Evolutionary conservation across 2,329 filamentous ascomycete species (phyloP), one percentile per base, ranked within the genome.

Genomic region (Huntiella abstrusa): DNA sequence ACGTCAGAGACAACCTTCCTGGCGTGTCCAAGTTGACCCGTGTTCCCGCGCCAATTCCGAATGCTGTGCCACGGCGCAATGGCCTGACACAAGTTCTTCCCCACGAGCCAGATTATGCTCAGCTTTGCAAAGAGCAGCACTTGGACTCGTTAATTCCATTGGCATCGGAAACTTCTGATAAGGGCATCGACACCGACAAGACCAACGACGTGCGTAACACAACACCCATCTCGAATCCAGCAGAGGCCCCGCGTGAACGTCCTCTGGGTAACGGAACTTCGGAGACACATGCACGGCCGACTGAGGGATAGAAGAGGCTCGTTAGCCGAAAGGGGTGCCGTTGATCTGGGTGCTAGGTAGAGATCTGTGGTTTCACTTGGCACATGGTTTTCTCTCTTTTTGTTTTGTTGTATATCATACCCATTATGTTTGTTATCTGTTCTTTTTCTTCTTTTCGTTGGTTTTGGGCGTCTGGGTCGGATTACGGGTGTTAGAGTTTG

Each of bases 41-140:
- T 46, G 65, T 64, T 8, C 71, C 75, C 3, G 73, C 73, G 52
- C 68, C 68, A 5, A 70, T 74, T 48, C 33, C 47, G 12, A 62
- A 63, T 19, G 65, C 67, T 35, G 68, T 74, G 12, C 73, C 73
- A 3, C 67, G 74, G 34, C 66, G 70, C 33, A 42, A 33, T 13
- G 66, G 73, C 4, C 54, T 77, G 10, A 57, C 67, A 3, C 66
- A 68, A 15, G 70, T 76, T 2, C 61, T 63, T 10, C 66, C 70
- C 5, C 64, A 70, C 39, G 74, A 78, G 43, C 68, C 73, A 2
- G 72, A 76, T 28, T 77, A 75, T 52, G 60, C 60, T 19, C 64
- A 64, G 32, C 58, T 76, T 13, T 75, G 70, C 55, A 59, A 65
- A 45, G 69, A 75, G 50, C 73, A 77, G 56, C 70, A 70, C n/a